phyloP scores from a whole-genome alignment of 1,139 yeast genomes.

The Yamadazyma pseudoaaseri region DNA sequence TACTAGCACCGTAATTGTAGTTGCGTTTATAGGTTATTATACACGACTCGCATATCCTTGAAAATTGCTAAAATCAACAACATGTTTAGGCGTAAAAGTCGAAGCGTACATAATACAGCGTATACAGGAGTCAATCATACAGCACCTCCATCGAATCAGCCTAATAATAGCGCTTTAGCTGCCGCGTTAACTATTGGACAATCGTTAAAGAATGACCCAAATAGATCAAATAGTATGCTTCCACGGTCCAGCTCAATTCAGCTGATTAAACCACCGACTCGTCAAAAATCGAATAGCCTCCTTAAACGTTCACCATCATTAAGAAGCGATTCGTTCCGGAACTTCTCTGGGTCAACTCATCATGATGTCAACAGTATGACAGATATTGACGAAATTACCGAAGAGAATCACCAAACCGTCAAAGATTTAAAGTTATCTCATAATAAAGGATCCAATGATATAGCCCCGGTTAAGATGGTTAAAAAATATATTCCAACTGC shows the following conservation, averaged over 20 bases:
- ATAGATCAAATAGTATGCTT: slow-evolving; percentile 1
- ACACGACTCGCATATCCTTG: no score
- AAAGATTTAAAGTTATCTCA: slow-evolving; percentile 25
- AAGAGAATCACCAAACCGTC: slow-evolving; percentile 26
- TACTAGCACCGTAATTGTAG: no score
- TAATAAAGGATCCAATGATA: slow-evolving; percentile 7
- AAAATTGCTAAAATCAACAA: no score
- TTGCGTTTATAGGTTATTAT: no score
- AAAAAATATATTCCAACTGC: slow-evolving; percentile 50
- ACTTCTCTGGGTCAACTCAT: slow-evolving; percentile 10
- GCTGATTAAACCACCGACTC: slow-evolving; percentile 2
- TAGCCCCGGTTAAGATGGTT: slow-evolving; percentile 33
- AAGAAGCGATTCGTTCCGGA: slow-evolving; percentile 9
- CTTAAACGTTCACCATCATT: slow-evolving; percentile 13
- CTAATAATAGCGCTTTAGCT: slow-evolving; percentile 43
- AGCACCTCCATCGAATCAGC: slow-evolving; percentile 33
- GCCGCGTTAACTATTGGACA: slow-evolving; percentile 49
- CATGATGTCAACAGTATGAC: slow-evolving; percentile 32
- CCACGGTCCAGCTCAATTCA: slow-evolving; percentile 12
- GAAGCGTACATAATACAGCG: slow-evolving; percentile 31
- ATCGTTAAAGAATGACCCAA: slow-evolving; percentile 7
- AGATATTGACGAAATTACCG: slow-evolving; percentile 29
- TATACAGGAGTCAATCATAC: slow-evolving; percentile 47
- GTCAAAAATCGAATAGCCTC: slow-evolving; percentile 10
- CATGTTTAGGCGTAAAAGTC: slow-evolving; percentile 40